These are phyloP conservation scores for Cryptococcus hybrid DNA, from an alignment of 1,284 basidiomycete species.

Conservation along the genomic window DNA sequence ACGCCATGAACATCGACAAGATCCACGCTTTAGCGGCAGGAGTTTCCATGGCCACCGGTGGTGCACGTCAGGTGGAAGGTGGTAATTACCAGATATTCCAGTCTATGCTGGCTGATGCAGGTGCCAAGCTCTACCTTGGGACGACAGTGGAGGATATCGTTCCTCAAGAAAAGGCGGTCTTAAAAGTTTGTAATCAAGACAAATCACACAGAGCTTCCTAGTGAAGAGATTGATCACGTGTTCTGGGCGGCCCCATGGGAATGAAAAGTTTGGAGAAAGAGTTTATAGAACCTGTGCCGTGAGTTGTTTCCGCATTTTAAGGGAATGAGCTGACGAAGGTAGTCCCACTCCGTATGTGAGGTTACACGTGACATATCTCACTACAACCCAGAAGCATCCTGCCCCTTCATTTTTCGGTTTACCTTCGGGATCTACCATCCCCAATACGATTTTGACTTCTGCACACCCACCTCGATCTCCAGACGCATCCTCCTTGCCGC, in stretches of 20 bases:
- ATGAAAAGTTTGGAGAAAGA: no score
- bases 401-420: conserved; percentile 71
- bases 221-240: conserved; percentile 38
- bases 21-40: conserved; percentile 81
- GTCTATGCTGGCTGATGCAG: conserved; percentile 67
- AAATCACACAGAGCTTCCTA: conserved; percentile 18
- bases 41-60: conserved; percentile 68
- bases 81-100: conserved; percentile 89
- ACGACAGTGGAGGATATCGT: conserved; percentile 58
- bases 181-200: conserved; percentile 21
- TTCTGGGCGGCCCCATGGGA: conserved; percentile 47
- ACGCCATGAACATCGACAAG: conserved; percentile 61
- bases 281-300: conserved; percentile 21
- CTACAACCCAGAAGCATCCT: conserved; percentile 66
- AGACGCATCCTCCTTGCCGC: conserved; percentile 56
- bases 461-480: neutral
- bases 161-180: conserved; percentile 11
- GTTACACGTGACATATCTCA: conserved; percentile 84
- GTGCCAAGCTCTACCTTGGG: conserved; percentile 66
- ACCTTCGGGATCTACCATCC: conserved; percentile 54
- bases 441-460: conserved; percentile 72
- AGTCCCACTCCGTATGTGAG: conserved; percentile 67
- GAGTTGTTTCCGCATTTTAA: neutral
- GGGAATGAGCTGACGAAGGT: neutral
- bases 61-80: conserved; percentile 66